Evolutionary conservation across 441 rosid genomes (phyloP).

Genomic region (Gossypium armourianum): DNA sequence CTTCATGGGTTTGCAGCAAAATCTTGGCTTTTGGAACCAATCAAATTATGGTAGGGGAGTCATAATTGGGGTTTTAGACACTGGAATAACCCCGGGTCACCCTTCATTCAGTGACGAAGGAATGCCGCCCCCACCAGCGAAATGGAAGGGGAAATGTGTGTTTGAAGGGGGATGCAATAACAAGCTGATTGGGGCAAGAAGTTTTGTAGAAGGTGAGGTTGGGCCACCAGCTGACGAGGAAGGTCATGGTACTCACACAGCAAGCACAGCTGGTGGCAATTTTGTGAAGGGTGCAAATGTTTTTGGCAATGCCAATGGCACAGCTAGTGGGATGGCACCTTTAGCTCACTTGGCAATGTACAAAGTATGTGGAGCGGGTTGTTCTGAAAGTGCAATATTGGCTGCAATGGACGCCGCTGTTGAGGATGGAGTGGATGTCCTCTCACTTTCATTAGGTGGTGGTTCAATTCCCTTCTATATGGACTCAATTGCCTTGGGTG

Average conservation of each 20-base stretch:
- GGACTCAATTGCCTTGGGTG: conserved; percentile 26
- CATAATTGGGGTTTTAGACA: conserved; percentile 39
- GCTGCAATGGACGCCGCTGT: conserved; percentile 42
- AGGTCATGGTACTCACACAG: conserved; percentile 71
- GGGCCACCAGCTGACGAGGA: conserved; percentile 35
- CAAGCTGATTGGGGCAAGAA: conserved; percentile 42
- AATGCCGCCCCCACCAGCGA: conserved; percentile 39
- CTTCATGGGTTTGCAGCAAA: conserved; percentile 38
- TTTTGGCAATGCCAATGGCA: conserved; percentile 57
- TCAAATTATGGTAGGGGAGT: conserved; percentile 40
- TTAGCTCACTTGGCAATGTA: conserved; percentile 60
- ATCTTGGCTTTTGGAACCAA: conserved; percentile 27
- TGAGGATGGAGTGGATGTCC: conserved; percentile 44
- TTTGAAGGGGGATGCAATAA: conserved; percentile 35
- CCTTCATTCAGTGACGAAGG: conserved; percentile 43
- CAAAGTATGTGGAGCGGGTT: conserved; percentile 41
- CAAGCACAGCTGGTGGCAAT: conserved; percentile 62
- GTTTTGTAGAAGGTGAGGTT: conserved; percentile 5
- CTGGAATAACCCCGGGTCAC: conserved; percentile 41
- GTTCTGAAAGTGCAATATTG: conserved; percentile 33
- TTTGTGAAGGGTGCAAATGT: conserved; percentile 46
- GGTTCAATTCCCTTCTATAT: conserved; percentile 21
- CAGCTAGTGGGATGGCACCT: conserved; percentile 74
- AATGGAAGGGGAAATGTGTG: conserved; percentile 54
- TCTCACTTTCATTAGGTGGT: conserved; percentile 38